Conservation (phyloP, 2,329 filamentous ascomycete genomes). For the Hortaea sp. region DNA sequence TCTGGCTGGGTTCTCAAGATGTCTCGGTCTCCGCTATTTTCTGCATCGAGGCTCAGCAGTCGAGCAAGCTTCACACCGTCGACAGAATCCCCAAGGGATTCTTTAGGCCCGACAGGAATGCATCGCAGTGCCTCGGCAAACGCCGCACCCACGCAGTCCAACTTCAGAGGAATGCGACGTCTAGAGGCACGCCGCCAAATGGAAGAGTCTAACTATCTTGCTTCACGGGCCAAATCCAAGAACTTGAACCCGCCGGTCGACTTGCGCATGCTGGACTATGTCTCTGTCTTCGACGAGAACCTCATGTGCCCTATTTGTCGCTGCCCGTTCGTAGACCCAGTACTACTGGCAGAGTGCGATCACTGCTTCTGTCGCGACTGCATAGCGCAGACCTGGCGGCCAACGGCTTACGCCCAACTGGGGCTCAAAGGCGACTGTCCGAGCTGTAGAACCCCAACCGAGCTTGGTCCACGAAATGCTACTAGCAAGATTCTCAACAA, state of each 20-base stretch:
- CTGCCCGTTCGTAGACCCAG: slow-evolving; percentile 50
- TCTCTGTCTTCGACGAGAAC: slow-evolving; percentile 46
- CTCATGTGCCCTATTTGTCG: slow-evolving; percentile 56
- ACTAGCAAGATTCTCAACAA: slow-evolving; percentile 46
- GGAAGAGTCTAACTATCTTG: slow-evolving; percentile 22
- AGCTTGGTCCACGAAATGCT: slow-evolving; percentile 26
- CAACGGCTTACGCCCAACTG: slow-evolving; percentile 23
- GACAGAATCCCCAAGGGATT: neutral
- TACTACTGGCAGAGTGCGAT: slow-evolving; percentile 48
- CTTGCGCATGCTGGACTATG: slow-evolving; percentile 48
- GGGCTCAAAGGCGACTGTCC: slow-evolving; percentile 39
- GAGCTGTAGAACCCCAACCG: slow-evolving; percentile 42
- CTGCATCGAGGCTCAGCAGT: slow-evolving; percentile 1
- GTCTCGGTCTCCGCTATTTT: slow-evolving; percentile 1
- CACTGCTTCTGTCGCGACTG: slow-evolving; percentile 55
- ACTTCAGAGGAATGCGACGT: slow-evolving; percentile 18
- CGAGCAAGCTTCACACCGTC: slow-evolving; percentile 1
- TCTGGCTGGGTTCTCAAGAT: neutral
- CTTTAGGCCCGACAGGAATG: neutral
- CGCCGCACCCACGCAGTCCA: neutral
- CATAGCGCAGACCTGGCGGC: slow-evolving; percentile 39
- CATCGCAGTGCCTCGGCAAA: slow-evolving; percentile 4
- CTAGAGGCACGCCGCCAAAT: slow-evolving; percentile 23
- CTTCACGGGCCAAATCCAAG: slow-evolving; percentile 15
- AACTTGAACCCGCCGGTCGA: slow-evolving; percentile 36